Base-by-base conservation (phyloP, 176 grass and related monocot genomes). In the Musa schizocarpa region DNA sequence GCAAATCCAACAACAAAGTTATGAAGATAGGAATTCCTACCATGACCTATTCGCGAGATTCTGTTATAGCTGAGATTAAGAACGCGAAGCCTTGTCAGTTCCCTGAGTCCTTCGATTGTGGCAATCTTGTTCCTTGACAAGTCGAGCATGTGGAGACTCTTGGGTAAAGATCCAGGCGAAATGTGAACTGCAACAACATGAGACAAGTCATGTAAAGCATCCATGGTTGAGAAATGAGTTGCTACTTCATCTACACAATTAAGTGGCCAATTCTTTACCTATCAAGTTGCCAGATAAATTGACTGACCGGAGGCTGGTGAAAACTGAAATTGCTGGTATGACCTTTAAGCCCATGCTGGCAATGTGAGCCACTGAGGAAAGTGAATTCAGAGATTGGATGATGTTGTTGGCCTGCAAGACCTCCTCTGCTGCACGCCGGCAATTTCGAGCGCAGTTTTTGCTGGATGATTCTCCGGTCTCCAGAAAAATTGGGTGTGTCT, bases 261-360 rank as follows among this genome's bases (percentile, higher is more conserved):
- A 22, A 22, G 22, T 22, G 22, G 22, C 22, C 22, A 22, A 22
- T 22, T 34, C 13, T 76, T 73, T 91, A 98, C 95, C 95, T 53
- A 99, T 89, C 74, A 89, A 81, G 87, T 99, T 99, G 79, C 79
- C 74, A 2, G 95, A 99, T 56, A 99, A 84, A 87, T 92, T 99
- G 79, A 94, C 86, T 0, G 90, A 78, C 19, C 89, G 88, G 59
- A 99, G 90, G 65, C 74, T 84, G 0, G 86, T 89, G 83, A 99
- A 99, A 3, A 81, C 82, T 0, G 88, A 81, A 75, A 99, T 87
- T 73, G 64, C 11, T 21, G 95, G 95, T 52, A 94, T 65, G 48
- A 71, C 83, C 51, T 89, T 89, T 51, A 92, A 79, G 50, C 88
- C 90, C 88, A 94, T 99, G 78, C 90, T 74, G 11, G 88, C 76